Evolutionary conservation across 129 eudicot genomes (phyloP).

Genomic region (Tanacetum coccineum): DNA sequence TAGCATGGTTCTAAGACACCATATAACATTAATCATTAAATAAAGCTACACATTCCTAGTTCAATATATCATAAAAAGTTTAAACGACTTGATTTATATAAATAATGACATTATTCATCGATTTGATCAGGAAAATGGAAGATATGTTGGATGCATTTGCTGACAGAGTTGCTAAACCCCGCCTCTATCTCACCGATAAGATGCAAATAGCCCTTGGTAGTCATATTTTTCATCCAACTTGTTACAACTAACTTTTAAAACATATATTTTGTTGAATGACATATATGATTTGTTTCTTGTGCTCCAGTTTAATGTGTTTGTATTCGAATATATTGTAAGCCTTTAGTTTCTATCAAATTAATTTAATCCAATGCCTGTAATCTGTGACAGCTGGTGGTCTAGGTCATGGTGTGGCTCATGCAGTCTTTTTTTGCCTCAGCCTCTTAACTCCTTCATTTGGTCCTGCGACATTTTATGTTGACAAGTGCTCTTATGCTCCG

Average conservation of each 20-base stretch:
- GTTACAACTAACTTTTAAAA: not conserved
- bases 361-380: not conserved
- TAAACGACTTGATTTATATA: not conserved
- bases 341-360: too few species aligned
- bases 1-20: not conserved
- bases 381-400: constrained; percentile 84
- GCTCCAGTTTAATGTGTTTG: not conserved
- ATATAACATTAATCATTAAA: not conserved
- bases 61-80: not conserved
- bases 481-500: constrained; percentile 80
- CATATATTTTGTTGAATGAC: not conserved
- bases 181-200: constrained; percentile 86
- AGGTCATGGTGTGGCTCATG: constrained; percentile 99
- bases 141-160: constrained; percentile 84
- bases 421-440: constrained; percentile 90
- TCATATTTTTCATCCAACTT: not conserved
- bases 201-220: constrained; percentile 98
- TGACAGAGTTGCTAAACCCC: constrained; percentile 90
- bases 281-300: not conserved
- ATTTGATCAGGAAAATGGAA: constrained; percentile 71
- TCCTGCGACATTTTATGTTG: constrained; percentile 86
- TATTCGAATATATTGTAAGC: too few species aligned
- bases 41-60: not conserved
- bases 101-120: not conserved
- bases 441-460: constrained; percentile 96